Evolutionary conservation across 805 yeast genomes (phyloP).

Genomic region (Maudiozyma barnettii): DNA sequence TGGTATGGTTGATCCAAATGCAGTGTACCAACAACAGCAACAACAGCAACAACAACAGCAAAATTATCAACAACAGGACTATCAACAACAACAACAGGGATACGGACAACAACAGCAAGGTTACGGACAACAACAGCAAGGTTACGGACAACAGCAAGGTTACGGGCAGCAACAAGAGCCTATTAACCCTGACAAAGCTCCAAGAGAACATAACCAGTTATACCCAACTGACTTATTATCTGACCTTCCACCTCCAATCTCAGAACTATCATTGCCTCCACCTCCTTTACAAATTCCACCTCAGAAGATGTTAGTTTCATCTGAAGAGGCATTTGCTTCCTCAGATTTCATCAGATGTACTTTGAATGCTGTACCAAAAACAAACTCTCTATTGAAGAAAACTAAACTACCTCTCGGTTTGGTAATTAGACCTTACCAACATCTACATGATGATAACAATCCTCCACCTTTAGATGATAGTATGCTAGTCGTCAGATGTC

Average conservation of each 20-base stretch:
- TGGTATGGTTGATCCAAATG: constrained; percentile 19
- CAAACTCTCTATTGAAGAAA: constrained; percentile 66
- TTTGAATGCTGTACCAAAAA: constrained; percentile 78
- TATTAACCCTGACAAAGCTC: constrained; percentile 1
- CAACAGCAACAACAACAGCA: constrained; percentile 20
- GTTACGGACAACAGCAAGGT: constrained; percentile 1
- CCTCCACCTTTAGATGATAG: constrained; percentile 70
- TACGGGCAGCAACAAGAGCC: constrained; percentile 3
- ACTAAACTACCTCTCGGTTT: constrained; percentile 88
- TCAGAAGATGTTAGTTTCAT: constrained; percentile 47
- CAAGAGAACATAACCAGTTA: constrained; percentile 53
- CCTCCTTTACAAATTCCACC: constrained; percentile 76
- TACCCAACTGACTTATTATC: constrained; percentile 79
- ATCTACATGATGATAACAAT: constrained; percentile 59
- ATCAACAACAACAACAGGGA: constrained; percentile 5
- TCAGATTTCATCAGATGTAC: constrained; percentile 79
- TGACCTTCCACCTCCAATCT: constrained; percentile 83
- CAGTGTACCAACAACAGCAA: constrained; percentile 17
- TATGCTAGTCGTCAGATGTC: constrained; percentile 81
- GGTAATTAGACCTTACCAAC: constrained; percentile 78
- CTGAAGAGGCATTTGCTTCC: constrained; percentile 54
- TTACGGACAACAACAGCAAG: neutral
- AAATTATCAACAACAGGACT: constrained; percentile 7
- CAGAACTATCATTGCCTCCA: constrained; percentile 81
- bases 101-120: constrained; percentile 3